Base-by-base conservation (phyloP, 148 eudicot genomes). In the Dianthus caryophyllus region DNA sequence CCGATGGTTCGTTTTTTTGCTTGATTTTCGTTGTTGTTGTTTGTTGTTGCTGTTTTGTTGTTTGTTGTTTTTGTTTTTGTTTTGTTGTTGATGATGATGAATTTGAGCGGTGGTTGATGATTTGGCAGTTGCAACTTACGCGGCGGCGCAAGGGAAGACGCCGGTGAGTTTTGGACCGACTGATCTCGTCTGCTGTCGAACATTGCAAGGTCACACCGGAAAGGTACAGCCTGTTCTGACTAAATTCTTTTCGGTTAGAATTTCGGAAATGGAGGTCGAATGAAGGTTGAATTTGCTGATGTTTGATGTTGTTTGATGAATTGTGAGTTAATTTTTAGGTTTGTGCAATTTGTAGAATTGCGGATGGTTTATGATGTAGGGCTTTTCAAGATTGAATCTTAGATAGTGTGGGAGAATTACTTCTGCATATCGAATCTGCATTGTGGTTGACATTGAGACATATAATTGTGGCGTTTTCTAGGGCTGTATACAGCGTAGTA, bases 141-240 rank as follows among this genome's bases (percentile, higher is more conserved):
- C 96, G 17, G 83, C 78, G 26, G 83, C 90, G 58, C 98, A 90
- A 68, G 98, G 92, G 51, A 90, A 94, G 73, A 71, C 83, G 27
- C 79, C 96, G 43, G 88, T 94, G 76, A 82, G 81, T 44, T 90
- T 87, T 46, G 96, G 95, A 6, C 90, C 81, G 0, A 88, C 92
- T 25, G 97, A 94, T 88, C 96, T 94, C 46, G 98, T 94, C 13
- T 94, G 98, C 59, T 94, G 98, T 68, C 77, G 98, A 74, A 90
- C 85, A n/a, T 78, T 94, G 81, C 98, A 90, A 71, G 98, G 98
- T 39, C 98, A 94, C 66, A 82, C 90, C 0, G 98, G 98, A 22
- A 94, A 94, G 98, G 98, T 93, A 62, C 6, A 39, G 38, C 55
- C 65, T 72, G 16, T 41, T 56, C 62, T 43, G 25, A 38, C 22